Conservation (phyloP, 192 early-diverging fungal species). For the Chytriomyces sp. region DNA sequence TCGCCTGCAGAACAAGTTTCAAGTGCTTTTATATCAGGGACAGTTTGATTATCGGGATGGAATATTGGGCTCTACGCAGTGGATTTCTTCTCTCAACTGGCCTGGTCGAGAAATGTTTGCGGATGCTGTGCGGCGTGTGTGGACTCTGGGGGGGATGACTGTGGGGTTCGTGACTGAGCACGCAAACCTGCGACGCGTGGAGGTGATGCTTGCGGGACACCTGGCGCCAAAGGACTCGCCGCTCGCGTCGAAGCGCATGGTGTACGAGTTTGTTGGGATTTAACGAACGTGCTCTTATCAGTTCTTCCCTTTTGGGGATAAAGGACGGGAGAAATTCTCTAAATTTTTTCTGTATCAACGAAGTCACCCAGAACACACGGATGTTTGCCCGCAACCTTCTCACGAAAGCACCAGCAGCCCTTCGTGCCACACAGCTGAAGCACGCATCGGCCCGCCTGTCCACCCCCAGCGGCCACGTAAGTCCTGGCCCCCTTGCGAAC, state of each 20-base stretch:
- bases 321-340: background rate
- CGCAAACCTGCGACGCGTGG: slow-evolving; percentile 59
- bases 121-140: slow-evolving; percentile 40
- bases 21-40: slow-evolving; percentile 74
- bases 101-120: slow-evolving; percentile 55
- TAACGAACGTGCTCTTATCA: background rate
- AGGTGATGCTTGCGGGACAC: slow-evolving; percentile 76
- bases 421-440: background rate
- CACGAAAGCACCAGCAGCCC: background rate
- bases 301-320: background rate
- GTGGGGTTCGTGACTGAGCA: slow-evolving; percentile 68
- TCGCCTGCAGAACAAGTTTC: slow-evolving; percentile 23
- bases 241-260: slow-evolving; percentile 43
- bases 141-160: slow-evolving; percentile 41
- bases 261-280: slow-evolving; percentile 49
- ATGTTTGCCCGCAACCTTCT: slow-evolving; percentile 4
- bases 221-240: slow-evolving; percentile 74
- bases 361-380: no score
- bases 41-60: slow-evolving; percentile 87
- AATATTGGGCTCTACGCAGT: slow-evolving; percentile 64
- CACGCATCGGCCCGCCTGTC: background rate
- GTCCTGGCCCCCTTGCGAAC: background rate
- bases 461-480: slow-evolving; percentile 13
- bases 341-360: no score
- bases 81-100: slow-evolving; percentile 72